Evolutionary conservation across 192 early-diverging fungal genomes (phyloP).

Genomic region (Mortierella antarctica): DNA sequence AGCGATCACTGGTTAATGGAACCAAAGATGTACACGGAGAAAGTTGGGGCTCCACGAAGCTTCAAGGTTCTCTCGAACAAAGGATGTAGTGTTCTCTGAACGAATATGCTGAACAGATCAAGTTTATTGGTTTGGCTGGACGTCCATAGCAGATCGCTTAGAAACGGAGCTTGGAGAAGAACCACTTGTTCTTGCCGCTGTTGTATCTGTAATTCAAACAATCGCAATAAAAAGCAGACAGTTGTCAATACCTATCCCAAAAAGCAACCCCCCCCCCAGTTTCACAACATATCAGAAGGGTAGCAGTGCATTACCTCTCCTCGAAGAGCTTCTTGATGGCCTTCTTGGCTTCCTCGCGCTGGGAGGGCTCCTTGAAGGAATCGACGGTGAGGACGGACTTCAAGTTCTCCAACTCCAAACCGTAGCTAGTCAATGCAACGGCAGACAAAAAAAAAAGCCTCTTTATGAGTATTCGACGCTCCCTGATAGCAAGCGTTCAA

Average conservation of each 20-base stretch:
- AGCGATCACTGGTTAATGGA: too few species aligned
- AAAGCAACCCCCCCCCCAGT: not conserved
- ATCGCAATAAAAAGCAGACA: not conserved
- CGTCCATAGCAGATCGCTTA: slow-evolving; percentile 58
- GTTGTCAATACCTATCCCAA: not conserved
- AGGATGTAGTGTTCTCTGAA: too few species aligned
- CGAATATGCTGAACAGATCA: slow-evolving; percentile 22
- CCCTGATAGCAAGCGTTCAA: too few species aligned
- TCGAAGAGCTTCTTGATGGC: slow-evolving; percentile 96
- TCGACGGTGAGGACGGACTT: slow-evolving; percentile 90
- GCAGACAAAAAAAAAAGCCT: not conserved
- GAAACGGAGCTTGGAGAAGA: slow-evolving; percentile 99
- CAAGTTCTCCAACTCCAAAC: slow-evolving; percentile 93
- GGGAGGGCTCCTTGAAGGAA: slow-evolving; percentile 94
- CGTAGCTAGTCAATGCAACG: slow-evolving; percentile 71
- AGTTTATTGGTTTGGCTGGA: slow-evolving; percentile 21
- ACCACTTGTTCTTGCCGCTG: slow-evolving; percentile 99
- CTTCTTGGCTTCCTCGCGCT: slow-evolving; percentile 91
- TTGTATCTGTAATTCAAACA: slow-evolving; percentile 76
- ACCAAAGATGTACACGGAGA: too few species aligned
- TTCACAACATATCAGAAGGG: not conserved
- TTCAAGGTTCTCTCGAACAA: too few species aligned
- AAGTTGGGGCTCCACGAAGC: too few species aligned
- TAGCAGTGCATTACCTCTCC: slow-evolving; percentile 67
- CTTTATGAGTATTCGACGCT: too few species aligned